A percentile compares a stretch with the other conserved stretches of the same genome.
These are phyloP conservation scores for Tolypocladium cylindrosporum DNA, from an alignment of 2,329 filamentous ascomycete genomes.

Conservation along the genomic window DNA sequence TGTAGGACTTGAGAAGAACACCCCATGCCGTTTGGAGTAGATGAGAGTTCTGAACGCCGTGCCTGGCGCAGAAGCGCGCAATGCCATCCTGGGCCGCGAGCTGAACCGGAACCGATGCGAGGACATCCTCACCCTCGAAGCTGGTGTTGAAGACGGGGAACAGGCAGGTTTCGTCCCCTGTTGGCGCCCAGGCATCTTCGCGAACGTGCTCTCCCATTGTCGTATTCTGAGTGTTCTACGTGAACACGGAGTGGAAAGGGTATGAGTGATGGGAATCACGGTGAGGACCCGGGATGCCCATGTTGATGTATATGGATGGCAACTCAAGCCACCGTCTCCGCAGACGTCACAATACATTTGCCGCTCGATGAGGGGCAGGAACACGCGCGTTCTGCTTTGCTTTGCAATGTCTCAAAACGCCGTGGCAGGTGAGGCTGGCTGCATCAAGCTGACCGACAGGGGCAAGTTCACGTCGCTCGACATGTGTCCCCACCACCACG, in stretches of 20 bases:
- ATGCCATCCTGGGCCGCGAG: neutral
- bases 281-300: neutral
- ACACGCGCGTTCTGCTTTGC: neutral
- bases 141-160: neutral
- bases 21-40: conserved; percentile 1
- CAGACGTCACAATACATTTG: neutral
- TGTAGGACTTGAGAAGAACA: conserved; percentile 1
- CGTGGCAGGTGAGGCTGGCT: neutral
- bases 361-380: neutral
- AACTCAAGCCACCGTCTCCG: neutral
- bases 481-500: neutral
- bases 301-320: neutral
- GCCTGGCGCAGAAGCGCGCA: neutral
- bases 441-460: neutral
- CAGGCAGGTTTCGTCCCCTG: neutral
- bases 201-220: neutral
- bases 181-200: neutral
- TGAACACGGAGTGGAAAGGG: neutral
- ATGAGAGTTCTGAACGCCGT: neutral
- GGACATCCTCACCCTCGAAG: neutral
- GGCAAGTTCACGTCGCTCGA: neutral
- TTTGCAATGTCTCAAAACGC: neutral
- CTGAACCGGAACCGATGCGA: neutral
- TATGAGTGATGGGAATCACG: neutral
- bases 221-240: neutral